Conservation (phyloP, 2,329 filamentous ascomycete genomes). For the Neonectria ditissima region DNA sequence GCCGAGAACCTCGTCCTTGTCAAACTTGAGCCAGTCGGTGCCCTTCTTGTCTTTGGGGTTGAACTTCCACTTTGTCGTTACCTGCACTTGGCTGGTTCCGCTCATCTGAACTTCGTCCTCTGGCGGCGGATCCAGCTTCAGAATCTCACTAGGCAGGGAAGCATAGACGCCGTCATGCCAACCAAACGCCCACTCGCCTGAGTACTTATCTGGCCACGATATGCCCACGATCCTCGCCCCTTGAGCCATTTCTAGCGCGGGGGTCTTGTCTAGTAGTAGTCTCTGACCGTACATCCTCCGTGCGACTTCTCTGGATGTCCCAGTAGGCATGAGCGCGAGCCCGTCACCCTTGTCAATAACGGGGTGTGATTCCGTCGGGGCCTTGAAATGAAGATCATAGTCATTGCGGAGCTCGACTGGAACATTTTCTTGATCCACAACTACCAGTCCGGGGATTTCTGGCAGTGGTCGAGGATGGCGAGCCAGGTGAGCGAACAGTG, state of each 20-base stretch:
- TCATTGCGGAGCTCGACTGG: slow-evolving; percentile 58
- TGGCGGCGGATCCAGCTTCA: slow-evolving; percentile 62
- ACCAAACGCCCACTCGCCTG: slow-evolving; percentile 68
- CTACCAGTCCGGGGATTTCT: slow-evolving; percentile 59
- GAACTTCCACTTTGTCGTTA: slow-evolving; percentile 66
- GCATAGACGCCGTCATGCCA: slow-evolving; percentile 67
- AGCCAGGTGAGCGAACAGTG: slow-evolving; percentile 65
- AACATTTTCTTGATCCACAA: slow-evolving; percentile 59
- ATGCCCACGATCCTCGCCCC: slow-evolving; percentile 64
- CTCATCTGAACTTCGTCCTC: slow-evolving; percentile 60
- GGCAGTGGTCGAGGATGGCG: slow-evolving; percentile 67
- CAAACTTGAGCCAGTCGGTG: slow-evolving; percentile 67
- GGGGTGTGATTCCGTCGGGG: slow-evolving; percentile 55
- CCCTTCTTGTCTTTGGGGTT: slow-evolving; percentile 57
- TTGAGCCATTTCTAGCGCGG: slow-evolving; percentile 59
- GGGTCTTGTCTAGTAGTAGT: slow-evolving; percentile 58
- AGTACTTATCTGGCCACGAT: slow-evolving; percentile 62
- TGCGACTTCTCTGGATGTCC: slow-evolving; percentile 59
- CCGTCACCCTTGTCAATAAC: slow-evolving; percentile 56
- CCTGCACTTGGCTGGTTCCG: slow-evolving; percentile 60
- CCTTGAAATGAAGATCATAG: slow-evolving; percentile 64
- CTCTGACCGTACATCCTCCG: slow-evolving; percentile 60
- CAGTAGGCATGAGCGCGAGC: slow-evolving; percentile 57
- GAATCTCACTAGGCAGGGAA: slow-evolving; percentile 61
- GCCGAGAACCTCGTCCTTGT: slow-evolving; percentile 74